Evolutionary conservation across 345 rosid genomes (phyloP).

Genomic region (Odontarrhena argentea): DNA sequence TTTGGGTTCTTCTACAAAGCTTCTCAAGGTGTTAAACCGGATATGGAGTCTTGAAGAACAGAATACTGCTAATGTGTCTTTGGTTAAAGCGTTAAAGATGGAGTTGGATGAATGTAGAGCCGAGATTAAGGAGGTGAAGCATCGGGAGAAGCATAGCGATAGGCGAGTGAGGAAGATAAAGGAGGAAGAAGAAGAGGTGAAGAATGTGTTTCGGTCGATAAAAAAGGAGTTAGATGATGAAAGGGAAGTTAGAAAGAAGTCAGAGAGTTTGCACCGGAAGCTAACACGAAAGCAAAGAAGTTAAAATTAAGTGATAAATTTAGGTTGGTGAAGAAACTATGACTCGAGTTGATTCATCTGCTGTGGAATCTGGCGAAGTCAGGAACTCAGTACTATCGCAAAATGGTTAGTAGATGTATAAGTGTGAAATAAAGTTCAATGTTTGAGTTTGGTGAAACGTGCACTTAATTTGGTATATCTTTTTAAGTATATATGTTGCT

Average conservation of each 20-base stretch:
- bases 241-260: conserved; percentile 61
- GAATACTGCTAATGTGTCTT: conserved; percentile 63
- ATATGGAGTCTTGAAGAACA: conserved; percentile 96
- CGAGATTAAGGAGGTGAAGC: conserved; percentile 63
- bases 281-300: conserved; percentile 70
- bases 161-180: conserved; percentile 49
- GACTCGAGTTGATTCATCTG: conserved; percentile 26
- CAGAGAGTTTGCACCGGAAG: conserved; percentile 73
- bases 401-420: conserved; percentile 40
- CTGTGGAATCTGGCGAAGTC: conserved; percentile 20
- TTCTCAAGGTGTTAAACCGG: conserved; percentile 78
- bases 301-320: too few relatives aligned
- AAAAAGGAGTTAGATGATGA: conserved; percentile 65
- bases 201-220: conserved; percentile 51
- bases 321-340: conserved; percentile 40
- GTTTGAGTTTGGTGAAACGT: background rate
- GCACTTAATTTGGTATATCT: background rate
- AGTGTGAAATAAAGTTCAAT: background rate
- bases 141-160: conserved; percentile 50
- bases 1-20: conserved; percentile 74
- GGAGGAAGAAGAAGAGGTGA: conserved; percentile 49
- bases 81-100: conserved; percentile 65
- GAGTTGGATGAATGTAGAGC: conserved; percentile 70
- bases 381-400: conserved; percentile 29
- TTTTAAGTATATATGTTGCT: conserved; percentile 28